phyloP scores from a whole-genome alignment of 2,329 filamentous ascomycete species.

The Phaeosphaeriaceae sp. region DNA sequence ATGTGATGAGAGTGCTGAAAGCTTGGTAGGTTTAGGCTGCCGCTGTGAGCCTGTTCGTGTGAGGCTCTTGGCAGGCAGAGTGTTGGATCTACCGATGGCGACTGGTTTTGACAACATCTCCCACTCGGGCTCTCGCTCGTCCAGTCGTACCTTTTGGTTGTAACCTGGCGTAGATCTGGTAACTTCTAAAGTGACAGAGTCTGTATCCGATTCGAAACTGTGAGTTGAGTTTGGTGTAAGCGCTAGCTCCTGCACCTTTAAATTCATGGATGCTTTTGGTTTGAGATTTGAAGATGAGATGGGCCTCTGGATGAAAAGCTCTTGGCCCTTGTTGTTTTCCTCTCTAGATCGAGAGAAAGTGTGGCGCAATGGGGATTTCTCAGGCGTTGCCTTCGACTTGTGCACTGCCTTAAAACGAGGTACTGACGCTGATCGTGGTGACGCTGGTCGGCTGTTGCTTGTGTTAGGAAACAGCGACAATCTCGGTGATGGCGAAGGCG shows the following conservation, averaged over 20 bases:
- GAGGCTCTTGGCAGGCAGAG: conserved; percentile 8
- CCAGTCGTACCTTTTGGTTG: conserved; percentile 28
- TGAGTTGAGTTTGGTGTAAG: conserved; percentile 34
- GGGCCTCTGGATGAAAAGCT: conserved; percentile 8
- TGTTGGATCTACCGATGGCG: conserved; percentile 14
- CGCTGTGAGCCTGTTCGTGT: conserved; percentile 21
- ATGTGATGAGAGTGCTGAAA: conserved; percentile 36
- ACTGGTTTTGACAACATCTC: conserved; percentile 34
- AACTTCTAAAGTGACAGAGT: conserved; percentile 36
- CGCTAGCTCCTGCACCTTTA: conserved; percentile 19
- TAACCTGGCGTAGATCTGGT: conserved; percentile 20
- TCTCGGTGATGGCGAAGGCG: conserved; percentile 33
- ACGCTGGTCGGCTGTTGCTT: conserved; percentile 30
- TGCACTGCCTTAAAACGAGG: conserved; percentile 31
- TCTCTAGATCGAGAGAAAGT: conserved; percentile 20
- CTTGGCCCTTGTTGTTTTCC: conserved; percentile 6
- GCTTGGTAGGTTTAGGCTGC: conserved; percentile 33
- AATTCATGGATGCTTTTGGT: conserved; percentile 16
- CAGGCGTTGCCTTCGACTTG: conserved; percentile 38
- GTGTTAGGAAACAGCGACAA: conserved; percentile 44
- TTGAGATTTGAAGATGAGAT: conserved; percentile 7
- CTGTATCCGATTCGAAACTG: conserved; percentile 41
- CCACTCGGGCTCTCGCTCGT: conserved; percentile 40
- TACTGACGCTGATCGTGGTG: conserved; percentile 25
- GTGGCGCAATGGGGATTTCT: conserved; percentile 35